A percentile compares a stretch with the other conserved stretches of the same genome.
Conservation (phyloP, 2,329 filamentous ascomycete species). For the Trichothecium sympodiale region DNA sequence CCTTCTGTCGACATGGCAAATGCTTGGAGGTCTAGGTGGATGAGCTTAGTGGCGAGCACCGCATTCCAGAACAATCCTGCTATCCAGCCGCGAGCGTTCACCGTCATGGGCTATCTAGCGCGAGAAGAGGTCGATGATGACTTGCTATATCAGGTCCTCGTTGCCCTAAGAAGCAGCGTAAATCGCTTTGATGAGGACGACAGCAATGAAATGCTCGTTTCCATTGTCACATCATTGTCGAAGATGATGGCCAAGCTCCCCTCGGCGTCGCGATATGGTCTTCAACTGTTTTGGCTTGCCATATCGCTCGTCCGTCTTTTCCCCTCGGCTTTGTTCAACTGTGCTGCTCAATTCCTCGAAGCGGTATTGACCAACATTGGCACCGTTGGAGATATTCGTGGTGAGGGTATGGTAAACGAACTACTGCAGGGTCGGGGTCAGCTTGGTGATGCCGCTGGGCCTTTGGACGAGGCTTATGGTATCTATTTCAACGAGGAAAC, state of each 20-base stretch:
- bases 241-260: slow-evolving; percentile 63
- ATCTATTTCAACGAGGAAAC: slow-evolving; percentile 53
- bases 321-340: slow-evolving; percentile 52
- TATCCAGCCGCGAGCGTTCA: slow-evolving; percentile 58
- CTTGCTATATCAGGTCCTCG: slow-evolving; percentile 58
- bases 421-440: slow-evolving; percentile 49
- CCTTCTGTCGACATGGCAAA: slow-evolving; percentile 55
- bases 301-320: slow-evolving; percentile 56
- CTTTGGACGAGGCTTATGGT: slow-evolving; percentile 54
- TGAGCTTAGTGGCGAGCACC: slow-evolving; percentile 62
- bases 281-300: slow-evolving; percentile 61
- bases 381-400: slow-evolving; percentile 46
- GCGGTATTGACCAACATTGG: slow-evolving; percentile 54
- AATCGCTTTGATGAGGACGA: slow-evolving; percentile 53
- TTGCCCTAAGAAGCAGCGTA: slow-evolving; percentile 54
- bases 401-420: slow-evolving; percentile 46
- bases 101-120: slow-evolving; percentile 60
- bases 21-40: slow-evolving; percentile 60
- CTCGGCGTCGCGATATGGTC: slow-evolving; percentile 53
- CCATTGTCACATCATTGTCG: slow-evolving; percentile 54
- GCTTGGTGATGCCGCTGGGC: slow-evolving; percentile 50
- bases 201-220: slow-evolving; percentile 57
- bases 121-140: slow-evolving; percentile 64
- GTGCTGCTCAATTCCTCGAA: slow-evolving; percentile 52
- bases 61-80: slow-evolving; percentile 64